Evolutionary conservation across 768 basidiomycete species (phyloP).

Genomic region (Lanmaoa pseudosensibilis): DNA sequence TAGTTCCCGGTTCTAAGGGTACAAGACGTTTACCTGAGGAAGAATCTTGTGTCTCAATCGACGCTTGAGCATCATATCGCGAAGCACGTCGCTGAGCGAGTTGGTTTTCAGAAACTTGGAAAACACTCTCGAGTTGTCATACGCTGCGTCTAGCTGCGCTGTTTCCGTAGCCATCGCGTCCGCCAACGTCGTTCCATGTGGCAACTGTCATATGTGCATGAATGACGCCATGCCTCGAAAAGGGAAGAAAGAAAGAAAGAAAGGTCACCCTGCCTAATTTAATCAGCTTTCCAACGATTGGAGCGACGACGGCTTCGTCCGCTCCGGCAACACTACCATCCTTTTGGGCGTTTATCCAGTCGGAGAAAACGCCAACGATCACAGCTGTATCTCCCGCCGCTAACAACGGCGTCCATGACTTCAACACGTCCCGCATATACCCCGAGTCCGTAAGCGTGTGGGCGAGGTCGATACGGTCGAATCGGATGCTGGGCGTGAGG

Average conservation of each 20-base stretch:
- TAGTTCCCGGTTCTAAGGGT: not conserved
- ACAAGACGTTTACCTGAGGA: conserved; percentile 39
- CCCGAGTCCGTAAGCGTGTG: conserved; percentile 39
- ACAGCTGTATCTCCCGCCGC: conserved; percentile 28
- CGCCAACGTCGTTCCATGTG: conserved; percentile 6
- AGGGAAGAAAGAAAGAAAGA: not conserved
- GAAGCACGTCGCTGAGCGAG: conserved; percentile 19
- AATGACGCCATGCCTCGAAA: not conserved
- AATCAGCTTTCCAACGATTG: conserved; percentile 14
- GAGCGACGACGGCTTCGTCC: conserved; percentile 8
- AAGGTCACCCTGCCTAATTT: conserved; percentile 23
- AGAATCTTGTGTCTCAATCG: conserved; percentile 36
- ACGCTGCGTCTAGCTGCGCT: conserved; percentile 22
- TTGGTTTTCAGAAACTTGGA: conserved; percentile 30
- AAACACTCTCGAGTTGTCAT: conserved; percentile 44
- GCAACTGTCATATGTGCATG: conserved; percentile 13
- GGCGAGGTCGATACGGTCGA: conserved; percentile 47
- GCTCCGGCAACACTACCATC: conserved; percentile 15
- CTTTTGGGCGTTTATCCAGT: conserved; percentile 34
- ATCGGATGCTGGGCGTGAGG: conserved; percentile 30
- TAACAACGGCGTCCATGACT: conserved; percentile 39
- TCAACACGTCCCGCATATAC: conserved; percentile 31
- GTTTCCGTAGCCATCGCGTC: conserved; percentile 4
- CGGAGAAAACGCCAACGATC: conserved; percentile 43
- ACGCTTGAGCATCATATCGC: conserved; percentile 23